Percentiles rank a stretch among this genome's conserved stretches.
These are phyloP conservation scores for Triticum monococcum DNA, from an alignment of 176 grass and related monocot genomes.

Conservation along the genomic window DNA sequence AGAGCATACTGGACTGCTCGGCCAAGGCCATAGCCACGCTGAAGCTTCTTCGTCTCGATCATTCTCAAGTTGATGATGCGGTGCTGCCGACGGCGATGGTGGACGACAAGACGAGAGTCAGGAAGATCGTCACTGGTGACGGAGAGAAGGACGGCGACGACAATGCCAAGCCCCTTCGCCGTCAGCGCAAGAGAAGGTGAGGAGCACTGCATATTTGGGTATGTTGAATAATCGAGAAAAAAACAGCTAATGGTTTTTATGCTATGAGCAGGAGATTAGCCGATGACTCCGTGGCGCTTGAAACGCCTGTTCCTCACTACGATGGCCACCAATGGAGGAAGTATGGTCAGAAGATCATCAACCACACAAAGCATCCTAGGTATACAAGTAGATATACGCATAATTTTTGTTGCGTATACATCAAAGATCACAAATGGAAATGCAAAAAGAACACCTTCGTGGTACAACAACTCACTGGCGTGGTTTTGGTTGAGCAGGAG, in stretches of 20 bases:
- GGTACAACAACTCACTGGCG: not conserved
- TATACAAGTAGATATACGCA: not conserved
- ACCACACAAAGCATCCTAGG: slow-evolving; percentile 39
- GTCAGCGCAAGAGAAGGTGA: slow-evolving; percentile 40
- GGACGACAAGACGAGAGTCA: slow-evolving; percentile 30
- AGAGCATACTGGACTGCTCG: slow-evolving; percentile 36
- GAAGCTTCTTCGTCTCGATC: not conserved
- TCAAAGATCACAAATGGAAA: not conserved
- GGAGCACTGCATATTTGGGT: not conserved
- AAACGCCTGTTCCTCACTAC: slow-evolving; percentile 37
- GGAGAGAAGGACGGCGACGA: not conserved
- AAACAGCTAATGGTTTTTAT: not conserved
- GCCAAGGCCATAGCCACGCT: slow-evolving; percentile 34
- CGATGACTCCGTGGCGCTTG: slow-evolving; percentile 26
- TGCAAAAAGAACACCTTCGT: not conserved
- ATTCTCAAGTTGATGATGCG: not conserved
- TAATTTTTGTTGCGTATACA: not conserved
- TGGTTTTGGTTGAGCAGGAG: slow-evolving; percentile 14
- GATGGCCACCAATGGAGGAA: slow-evolving; percentile 60
- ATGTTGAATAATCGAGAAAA: not conserved
- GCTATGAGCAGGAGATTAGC: slow-evolving; percentile 24
- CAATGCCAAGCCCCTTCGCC: slow-evolving; percentile 4
- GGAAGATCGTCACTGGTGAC: slow-evolving; percentile 12
- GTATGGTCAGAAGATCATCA: slow-evolving; percentile 60
- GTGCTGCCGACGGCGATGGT: not conserved